A percentile compares a stretch with the other conserved stretches of the same genome.
phyloP scores from a whole-genome alignment of 2,329 filamentous ascomycete species.

The Pseudogymnoascus verrucosus region DNA sequence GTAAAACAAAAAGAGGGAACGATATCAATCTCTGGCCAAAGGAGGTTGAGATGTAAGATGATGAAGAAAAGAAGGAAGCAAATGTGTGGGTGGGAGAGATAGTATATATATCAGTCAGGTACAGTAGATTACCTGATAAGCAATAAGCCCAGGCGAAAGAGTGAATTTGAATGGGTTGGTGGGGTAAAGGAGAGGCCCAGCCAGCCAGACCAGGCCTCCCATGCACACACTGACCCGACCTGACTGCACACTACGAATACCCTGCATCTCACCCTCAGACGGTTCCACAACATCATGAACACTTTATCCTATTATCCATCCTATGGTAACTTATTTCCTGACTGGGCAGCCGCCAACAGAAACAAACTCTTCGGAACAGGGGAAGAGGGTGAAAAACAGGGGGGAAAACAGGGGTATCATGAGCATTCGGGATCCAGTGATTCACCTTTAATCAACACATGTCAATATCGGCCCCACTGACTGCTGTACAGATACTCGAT shows the following conservation, averaged over 20 bases:
- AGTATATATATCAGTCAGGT: not conserved
- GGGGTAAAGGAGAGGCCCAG: not conserved
- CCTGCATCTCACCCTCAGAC: not conserved
- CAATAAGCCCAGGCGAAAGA: not conserved
- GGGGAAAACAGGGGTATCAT: not conserved
- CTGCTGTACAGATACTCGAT: not conserved
- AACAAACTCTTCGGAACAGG: not conserved
- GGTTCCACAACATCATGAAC: slow-evolving; percentile 1
- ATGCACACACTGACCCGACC: not conserved
- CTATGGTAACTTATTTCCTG: not conserved
- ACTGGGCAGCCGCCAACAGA: not conserved
- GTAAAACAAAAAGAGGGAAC: not conserved
- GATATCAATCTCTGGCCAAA: slow-evolving; percentile 1
- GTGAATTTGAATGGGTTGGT: slow-evolving; percentile 5
- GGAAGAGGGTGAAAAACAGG: not conserved
- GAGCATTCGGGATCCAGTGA: not conserved
- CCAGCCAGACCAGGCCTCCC: not conserved
- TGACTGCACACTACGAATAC: not conserved
- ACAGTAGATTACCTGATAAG: not conserved
- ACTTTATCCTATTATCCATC: not conserved
- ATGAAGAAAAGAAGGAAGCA: not conserved
- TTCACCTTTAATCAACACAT: slow-evolving; percentile 4
- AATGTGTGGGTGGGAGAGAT: not conserved
- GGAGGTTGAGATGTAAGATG: slow-evolving; percentile 1
- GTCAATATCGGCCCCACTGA: not conserved